These are phyloP conservation scores for Exophiala calicioides DNA, from an alignment of 2,329 filamentous ascomycete species.

Conservation along the genomic window DNA sequence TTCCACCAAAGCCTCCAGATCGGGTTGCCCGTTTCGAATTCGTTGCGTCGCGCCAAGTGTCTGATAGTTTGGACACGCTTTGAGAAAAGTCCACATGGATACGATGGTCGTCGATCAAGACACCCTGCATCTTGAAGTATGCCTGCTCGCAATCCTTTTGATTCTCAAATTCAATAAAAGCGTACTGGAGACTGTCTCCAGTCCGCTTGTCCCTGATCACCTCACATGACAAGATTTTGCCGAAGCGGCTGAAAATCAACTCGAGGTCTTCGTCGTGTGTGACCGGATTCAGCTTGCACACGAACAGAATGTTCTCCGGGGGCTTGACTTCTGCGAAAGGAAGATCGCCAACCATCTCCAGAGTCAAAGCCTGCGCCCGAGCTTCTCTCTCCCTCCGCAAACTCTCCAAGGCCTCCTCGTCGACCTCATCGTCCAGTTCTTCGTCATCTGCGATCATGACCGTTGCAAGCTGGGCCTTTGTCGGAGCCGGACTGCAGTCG, in stretches of 20 bases:
- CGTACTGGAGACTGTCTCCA: constrained; percentile 92
- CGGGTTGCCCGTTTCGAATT: constrained; percentile 72
- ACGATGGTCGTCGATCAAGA: constrained; percentile 92
- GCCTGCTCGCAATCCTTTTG: constrained; percentile 91
- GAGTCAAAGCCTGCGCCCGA: constrained; percentile 85
- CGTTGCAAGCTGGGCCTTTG: constrained; percentile 82
- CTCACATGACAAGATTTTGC: constrained; percentile 91
- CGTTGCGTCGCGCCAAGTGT: constrained; percentile 82
- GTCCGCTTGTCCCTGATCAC: constrained; percentile 93
- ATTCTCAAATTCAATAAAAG: constrained; percentile 94
- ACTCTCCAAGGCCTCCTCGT: constrained; percentile 78
- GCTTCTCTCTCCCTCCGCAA: constrained; percentile 84
- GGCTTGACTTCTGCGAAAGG: constrained; percentile 97
- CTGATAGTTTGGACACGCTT: constrained; percentile 82
- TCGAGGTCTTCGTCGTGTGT: constrained; percentile 93
- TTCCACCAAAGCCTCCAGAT: constrained; percentile 84
- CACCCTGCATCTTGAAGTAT: constrained; percentile 98
- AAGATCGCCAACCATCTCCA: constrained; percentile 97
- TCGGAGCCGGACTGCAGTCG: constrained; percentile 75
- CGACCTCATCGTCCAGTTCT: constrained; percentile 72
- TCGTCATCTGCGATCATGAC: constrained; percentile 91
- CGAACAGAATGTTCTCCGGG: constrained; percentile 94
- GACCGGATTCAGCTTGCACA: constrained; percentile 97
- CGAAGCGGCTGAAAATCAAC: constrained; percentile 95
- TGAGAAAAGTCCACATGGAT: constrained; percentile 99